Conservation (phyloP, 176 grass and related monocot species). For the Carex parvula region DNA sequence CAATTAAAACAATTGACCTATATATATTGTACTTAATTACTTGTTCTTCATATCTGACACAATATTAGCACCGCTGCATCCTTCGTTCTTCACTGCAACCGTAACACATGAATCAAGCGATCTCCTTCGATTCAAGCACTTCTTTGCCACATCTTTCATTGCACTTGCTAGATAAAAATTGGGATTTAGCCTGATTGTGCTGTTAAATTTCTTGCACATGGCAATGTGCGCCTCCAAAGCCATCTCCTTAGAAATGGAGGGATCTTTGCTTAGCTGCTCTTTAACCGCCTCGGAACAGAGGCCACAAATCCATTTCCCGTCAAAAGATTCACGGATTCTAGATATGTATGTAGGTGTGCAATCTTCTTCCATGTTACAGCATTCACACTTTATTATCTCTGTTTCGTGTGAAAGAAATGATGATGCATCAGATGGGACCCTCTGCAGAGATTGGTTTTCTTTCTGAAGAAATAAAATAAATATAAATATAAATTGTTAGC, state of each 20-base stretch:
- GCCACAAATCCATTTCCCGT: constrained; percentile 83
- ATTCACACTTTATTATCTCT: constrained; percentile 68
- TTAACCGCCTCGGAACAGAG: constrained; percentile 76
- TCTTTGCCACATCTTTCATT: constrained; percentile 87
- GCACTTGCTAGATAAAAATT: constrained; percentile 72
- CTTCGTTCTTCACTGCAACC: constrained; percentile 6
- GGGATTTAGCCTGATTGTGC: constrained; percentile 70
- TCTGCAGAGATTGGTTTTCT: background rate
- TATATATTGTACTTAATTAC: background rate
- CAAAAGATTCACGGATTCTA: constrained; percentile 55
- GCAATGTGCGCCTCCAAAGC: constrained; percentile 55
- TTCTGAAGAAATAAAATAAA: constrained; percentile 27
- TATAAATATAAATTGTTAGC: background rate
- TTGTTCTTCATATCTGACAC: background rate
- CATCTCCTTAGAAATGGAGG: constrained; percentile 29
- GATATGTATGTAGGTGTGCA: constrained; percentile 87
- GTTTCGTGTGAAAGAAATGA: constrained; percentile 29
- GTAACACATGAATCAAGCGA: constrained; percentile 15
- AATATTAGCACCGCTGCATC: background rate
- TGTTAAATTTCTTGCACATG: constrained; percentile 68
- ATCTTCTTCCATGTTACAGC: constrained; percentile 79
- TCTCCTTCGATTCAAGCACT: constrained; percentile 47
- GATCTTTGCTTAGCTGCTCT: constrained; percentile 54
- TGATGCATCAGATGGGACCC: background rate
- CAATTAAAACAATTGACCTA: background rate